These are phyloP conservation scores for Fusarium nisikadoi DNA, from an alignment of 2,329 filamentous ascomycete species.

Conservation along the genomic window DNA sequence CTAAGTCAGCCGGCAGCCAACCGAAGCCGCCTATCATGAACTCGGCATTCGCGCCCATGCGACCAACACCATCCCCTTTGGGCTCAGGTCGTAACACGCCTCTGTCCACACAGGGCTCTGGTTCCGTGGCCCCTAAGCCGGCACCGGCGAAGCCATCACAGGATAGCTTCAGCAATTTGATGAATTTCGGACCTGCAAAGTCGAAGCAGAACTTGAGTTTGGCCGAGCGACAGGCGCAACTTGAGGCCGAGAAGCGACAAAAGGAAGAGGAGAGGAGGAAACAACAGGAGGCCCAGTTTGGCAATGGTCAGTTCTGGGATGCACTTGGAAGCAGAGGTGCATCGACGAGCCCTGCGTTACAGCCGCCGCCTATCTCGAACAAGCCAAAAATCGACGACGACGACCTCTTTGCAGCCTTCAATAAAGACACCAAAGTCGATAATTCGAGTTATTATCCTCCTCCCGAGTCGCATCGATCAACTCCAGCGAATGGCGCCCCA, in stretches of 20 bases:
- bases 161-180: constrained; percentile 83
- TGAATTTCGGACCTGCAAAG: constrained; percentile 68
- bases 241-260: constrained; percentile 72
- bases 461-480: constrained; percentile 55
- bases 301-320: constrained; percentile 81
- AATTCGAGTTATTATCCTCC: constrained; percentile 71
- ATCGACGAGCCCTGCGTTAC: constrained; percentile 50
- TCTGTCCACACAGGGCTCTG: constrained; percentile 61
- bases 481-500: constrained; percentile 53
- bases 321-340: constrained; percentile 68
- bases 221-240: constrained; percentile 78
- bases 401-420: constrained; percentile 75
- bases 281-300: constrained; percentile 81
- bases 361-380: constrained; percentile 32
- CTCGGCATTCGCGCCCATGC: constrained; percentile 61
- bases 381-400: constrained; percentile 59
- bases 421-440: constrained; percentile 73
- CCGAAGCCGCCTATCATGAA: constrained; percentile 55
- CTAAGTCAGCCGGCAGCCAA: constrained; percentile 51
- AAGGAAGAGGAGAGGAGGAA: constrained; percentile 80
- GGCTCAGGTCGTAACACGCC: constrained; percentile 67
- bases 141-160: constrained; percentile 62
- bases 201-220: constrained; percentile 77
- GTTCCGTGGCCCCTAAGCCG: constrained; percentile 55
- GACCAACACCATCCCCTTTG: constrained; percentile 66